Percentiles rank a stretch among this genome's conserved stretches.
phyloP scores from a whole-genome alignment of 140 eudicot species.

The Bidens hawaiensis region DNA sequence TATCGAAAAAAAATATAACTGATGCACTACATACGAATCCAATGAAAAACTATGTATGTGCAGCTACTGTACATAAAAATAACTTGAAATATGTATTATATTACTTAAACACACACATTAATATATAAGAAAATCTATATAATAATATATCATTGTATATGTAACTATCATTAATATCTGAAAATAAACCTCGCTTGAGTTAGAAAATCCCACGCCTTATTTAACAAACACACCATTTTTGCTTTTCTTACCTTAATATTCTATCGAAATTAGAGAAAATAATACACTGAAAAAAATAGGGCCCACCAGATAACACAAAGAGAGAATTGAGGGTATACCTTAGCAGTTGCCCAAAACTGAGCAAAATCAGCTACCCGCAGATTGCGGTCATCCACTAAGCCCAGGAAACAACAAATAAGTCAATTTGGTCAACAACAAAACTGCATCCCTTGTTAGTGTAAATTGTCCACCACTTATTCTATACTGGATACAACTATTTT shows the following conservation, averaged over 20 bases:
- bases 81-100: background rate
- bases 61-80: background rate
- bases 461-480: constrained; percentile 46
- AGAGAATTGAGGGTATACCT: constrained; percentile 91
- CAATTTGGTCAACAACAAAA: constrained; percentile 81
- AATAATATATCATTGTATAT: background rate
- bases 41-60: background rate
- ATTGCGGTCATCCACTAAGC: constrained; percentile 99
- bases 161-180: background rate
- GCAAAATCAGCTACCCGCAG: constrained; percentile 99
- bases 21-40: background rate
- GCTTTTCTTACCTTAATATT: background rate
- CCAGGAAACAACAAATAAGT: constrained; percentile 94
- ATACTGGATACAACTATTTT: constrained; percentile 11
- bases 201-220: background rate
- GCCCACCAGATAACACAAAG: constrained; percentile 28
- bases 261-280: background rate
- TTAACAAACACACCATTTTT: background rate
- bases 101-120: background rate
- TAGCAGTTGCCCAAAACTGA: constrained; percentile 99
- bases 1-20: background rate
- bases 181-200: background rate
- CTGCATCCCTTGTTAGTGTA: constrained; percentile 91
- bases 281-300: constrained; percentile 6
- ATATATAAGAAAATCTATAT: background rate